A percentile compares a stretch with the other conserved stretches of the same genome.
Conservation (phyloP, 2,329 filamentous ascomycete genomes). For the Elsinoe perseae region DNA sequence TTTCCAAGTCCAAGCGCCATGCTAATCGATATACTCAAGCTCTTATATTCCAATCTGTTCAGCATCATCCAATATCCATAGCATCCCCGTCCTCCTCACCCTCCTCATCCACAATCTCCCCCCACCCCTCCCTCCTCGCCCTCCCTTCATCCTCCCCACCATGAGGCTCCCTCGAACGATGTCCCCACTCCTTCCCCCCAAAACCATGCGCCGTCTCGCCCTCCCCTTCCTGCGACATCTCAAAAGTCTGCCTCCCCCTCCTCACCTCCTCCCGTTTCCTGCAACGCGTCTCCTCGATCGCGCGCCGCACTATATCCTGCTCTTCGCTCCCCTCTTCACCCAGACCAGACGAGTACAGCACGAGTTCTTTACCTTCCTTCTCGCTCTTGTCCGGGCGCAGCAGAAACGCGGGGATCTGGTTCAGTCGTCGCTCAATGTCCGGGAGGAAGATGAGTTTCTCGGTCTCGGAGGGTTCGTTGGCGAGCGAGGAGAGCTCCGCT, state of each 20-base stretch:
- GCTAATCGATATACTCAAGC: neutral
- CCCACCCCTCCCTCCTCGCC: slow-evolving; percentile 56
- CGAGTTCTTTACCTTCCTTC: slow-evolving; percentile 54
- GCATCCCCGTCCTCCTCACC: slow-evolving; percentile 49
- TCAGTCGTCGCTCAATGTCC: slow-evolving; percentile 75
- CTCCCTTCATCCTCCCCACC: slow-evolving; percentile 45
- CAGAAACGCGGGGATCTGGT: slow-evolving; percentile 60
- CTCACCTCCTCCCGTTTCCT: slow-evolving; percentile 52
- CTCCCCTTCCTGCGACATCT: slow-evolving; percentile 18
- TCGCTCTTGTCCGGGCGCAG: slow-evolving; percentile 48
- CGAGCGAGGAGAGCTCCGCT: slow-evolving; percentile 67
- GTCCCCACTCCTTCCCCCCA: slow-evolving; percentile 14
- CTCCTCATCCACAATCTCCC: slow-evolving; percentile 24
- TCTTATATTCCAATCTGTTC: neutral
- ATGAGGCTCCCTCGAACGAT: neutral
- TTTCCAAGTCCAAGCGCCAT: neutral
- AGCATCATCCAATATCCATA: slow-evolving; percentile 52
- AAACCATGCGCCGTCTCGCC: slow-evolving; percentile 29
- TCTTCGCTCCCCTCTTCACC: slow-evolving; percentile 39
- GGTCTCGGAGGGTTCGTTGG: slow-evolving; percentile 40
- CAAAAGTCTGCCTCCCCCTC: slow-evolving; percentile 24
- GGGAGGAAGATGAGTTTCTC: slow-evolving; percentile 64
- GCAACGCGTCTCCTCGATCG: slow-evolving; percentile 70
- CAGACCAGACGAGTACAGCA: slow-evolving; percentile 58
- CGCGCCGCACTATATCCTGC: slow-evolving; percentile 62